Percentiles rank a stretch among this genome's conserved stretches.
Conservation (phyloP, 2,329 filamentous ascomycete genomes). For the Penicillium sp. region DNA sequence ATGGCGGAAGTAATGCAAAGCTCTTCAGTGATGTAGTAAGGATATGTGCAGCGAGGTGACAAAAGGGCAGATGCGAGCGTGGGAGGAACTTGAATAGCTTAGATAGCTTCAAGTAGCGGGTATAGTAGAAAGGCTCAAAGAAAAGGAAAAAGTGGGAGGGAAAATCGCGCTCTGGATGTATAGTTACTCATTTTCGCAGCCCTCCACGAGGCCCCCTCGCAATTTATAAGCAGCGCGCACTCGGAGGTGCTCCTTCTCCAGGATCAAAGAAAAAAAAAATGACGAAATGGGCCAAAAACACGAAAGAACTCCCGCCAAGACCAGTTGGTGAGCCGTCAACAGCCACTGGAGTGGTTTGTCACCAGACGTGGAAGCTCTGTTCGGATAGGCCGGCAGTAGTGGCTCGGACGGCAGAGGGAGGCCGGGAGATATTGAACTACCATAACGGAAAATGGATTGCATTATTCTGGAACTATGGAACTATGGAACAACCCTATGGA, state of each 20-base stretch:
- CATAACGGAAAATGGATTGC: not conserved
- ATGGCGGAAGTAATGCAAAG: constrained; percentile 9
- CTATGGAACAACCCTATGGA: not conserved
- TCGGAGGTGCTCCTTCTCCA: constrained; percentile 20
- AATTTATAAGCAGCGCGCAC: constrained; percentile 27
- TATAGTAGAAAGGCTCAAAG: not conserved
- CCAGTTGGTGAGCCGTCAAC: constrained; percentile 15
- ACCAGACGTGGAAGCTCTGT: constrained; percentile 26
- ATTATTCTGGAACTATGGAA: not conserved
- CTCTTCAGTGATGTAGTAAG: constrained; percentile 6
- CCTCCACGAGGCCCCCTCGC: constrained; percentile 13
- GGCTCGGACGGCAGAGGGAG: constrained; percentile 17
- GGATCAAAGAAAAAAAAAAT: constrained; percentile 15
- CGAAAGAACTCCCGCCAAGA: constrained; percentile 9
- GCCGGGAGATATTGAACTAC: not conserved
- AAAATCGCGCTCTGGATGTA: constrained; percentile 3
- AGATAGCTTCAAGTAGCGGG: not conserved
- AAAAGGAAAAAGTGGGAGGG: not conserved
- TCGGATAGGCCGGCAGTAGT: constrained; percentile 26
- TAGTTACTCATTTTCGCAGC: constrained; percentile 4
- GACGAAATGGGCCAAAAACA: constrained; percentile 5
- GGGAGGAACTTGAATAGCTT: not conserved
- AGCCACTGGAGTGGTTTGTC: constrained; percentile 27
- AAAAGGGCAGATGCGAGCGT: not conserved
- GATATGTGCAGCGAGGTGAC: constrained; percentile 1